phyloP scores from a whole-genome alignment of 1,139 yeast genomes.

The Nematodospora anomalae region DNA sequence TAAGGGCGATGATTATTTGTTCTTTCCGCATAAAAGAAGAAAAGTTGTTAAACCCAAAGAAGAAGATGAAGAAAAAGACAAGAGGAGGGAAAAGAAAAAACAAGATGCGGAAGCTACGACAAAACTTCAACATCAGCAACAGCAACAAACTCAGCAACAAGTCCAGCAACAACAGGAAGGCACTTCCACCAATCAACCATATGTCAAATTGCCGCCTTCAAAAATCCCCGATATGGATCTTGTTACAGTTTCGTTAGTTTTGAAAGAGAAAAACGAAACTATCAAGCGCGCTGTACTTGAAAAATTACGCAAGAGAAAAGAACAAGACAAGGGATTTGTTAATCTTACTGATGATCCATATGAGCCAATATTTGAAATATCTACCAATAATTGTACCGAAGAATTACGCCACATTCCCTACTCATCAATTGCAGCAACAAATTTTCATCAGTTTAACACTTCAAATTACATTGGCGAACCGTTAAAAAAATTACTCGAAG shows the following conservation, averaged over 20 bases:
- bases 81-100: conserved; percentile 23
- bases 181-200: conserved; percentile 61
- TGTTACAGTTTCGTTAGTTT: conserved; percentile 74
- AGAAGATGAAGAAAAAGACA: conserved; percentile 37
- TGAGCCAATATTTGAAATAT: conserved; percentile 79
- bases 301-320: conserved; percentile 70
- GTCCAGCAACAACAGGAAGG: conserved; percentile 25
- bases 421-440: conserved; percentile 73
- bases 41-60: conserved; percentile 45
- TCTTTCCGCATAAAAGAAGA: conserved; percentile 77
- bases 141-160: conserved; percentile 14
- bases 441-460: conserved; percentile 68
- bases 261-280: conserved; percentile 74
- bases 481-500: conserved; percentile 42
- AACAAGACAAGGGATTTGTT: conserved; percentile 70
- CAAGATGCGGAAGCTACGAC: conserved; percentile 20
- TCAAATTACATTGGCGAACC: conserved; percentile 51
- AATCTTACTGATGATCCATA: conserved; percentile 90
- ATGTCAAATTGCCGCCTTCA: conserved; percentile 83
- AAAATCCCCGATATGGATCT: conserved; percentile 92
- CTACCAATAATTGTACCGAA: conserved; percentile 47
- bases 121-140: conserved; percentile 16
- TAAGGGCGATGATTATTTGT: conserved; percentile 82
- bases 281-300: conserved; percentile 81
- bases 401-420: conserved; percentile 72